Conservation (phyloP, 805 yeast species). For the Maudiozyma turicensis region DNA sequence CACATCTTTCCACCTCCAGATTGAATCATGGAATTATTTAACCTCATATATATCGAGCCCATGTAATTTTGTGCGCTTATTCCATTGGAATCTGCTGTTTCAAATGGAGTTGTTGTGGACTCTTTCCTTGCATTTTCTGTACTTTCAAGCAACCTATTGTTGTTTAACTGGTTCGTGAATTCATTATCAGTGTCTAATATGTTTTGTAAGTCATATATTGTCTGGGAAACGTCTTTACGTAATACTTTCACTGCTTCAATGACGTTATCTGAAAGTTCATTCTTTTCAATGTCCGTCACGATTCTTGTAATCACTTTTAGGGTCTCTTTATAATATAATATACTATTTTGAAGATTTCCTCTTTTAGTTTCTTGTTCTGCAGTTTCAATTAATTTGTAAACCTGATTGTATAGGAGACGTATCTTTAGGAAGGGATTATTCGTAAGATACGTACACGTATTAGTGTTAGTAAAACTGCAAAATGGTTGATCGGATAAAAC, state of each 20-base stretch:
- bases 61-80: neutral
- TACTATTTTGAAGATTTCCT: constrained; percentile 28
- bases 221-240: constrained; percentile 25
- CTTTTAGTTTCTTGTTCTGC: constrained; percentile 42
- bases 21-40: constrained; percentile 10
- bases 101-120: neutral
- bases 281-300: constrained; percentile 5
- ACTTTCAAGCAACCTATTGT: neutral
- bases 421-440: neutral
- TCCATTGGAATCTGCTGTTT: neutral
- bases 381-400: constrained; percentile 40
- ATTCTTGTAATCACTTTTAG: constrained; percentile 4
- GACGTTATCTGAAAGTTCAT: constrained; percentile 18
- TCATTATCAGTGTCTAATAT: neutral
- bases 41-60: constrained; percentile 7
- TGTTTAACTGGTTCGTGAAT: neutral
- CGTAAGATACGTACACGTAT: neutral
- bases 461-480: constrained; percentile 1
- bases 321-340: constrained; percentile 4
- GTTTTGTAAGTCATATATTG: constrained; percentile 25
- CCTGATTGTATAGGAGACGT: constrained; percentile 21
- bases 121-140: neutral
- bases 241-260: constrained; percentile 21
- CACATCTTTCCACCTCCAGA: constrained; percentile 8
- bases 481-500: neutral